phyloP scores from a whole-genome alignment of 768 basidiomycete species.

The Termitomyces sp. region DNA sequence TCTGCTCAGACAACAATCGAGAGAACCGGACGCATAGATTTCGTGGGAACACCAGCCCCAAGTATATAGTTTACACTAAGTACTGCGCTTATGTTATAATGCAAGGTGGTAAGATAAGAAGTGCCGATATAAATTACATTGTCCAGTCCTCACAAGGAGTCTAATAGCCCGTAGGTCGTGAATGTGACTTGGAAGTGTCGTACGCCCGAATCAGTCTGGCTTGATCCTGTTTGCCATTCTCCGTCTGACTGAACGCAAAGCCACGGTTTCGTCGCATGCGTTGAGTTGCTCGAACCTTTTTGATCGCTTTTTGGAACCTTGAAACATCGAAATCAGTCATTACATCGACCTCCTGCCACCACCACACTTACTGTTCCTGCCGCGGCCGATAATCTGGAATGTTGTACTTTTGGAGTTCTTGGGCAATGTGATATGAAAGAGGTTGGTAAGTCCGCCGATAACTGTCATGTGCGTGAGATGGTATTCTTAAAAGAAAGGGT shows the following conservation, averaged over 20 bases:
- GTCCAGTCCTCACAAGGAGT: constrained; percentile 26
- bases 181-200: constrained; percentile 74
- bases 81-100: constrained; percentile 1
- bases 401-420: constrained; percentile 99
- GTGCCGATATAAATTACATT: constrained; percentile 31
- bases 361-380: constrained; percentile 81
- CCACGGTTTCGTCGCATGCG: constrained; percentile 95
- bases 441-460: constrained; percentile 90
- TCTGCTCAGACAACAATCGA: not conserved
- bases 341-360: not conserved
- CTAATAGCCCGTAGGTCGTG: constrained; percentile 74
- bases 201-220: constrained; percentile 80
- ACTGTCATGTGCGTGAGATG: constrained; percentile 33
- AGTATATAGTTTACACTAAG: not conserved
- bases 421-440: constrained; percentile 94
- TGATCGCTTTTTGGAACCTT: constrained; percentile 98
- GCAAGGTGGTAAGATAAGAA: constrained; percentile 15
- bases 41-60: not conserved
- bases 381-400: constrained; percentile 94
- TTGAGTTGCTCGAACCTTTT: constrained; percentile 98
- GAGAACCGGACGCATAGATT: not conserved
- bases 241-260: constrained; percentile 97
- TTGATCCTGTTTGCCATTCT: constrained; percentile 87
- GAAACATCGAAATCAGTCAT: not conserved
- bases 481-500: constrained; percentile 3